phyloP scores from a whole-genome alignment of 2,329 filamentous ascomycete genomes.

The Capronia coronata region DNA sequence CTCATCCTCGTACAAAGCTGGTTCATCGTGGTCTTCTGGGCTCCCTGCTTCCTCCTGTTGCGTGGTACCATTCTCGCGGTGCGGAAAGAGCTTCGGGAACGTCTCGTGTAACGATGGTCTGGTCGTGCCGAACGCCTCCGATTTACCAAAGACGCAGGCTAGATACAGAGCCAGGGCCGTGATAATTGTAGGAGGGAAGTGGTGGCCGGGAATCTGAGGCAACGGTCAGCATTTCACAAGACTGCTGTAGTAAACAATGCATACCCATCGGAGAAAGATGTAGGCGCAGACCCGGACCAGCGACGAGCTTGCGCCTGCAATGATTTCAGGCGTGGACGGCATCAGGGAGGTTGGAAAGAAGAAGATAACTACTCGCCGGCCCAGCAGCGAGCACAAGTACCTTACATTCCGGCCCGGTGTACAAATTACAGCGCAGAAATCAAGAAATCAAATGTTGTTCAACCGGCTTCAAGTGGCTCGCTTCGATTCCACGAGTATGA shows the following conservation, averaged over 20 bases:
- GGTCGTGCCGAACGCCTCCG: conserved; percentile 18
- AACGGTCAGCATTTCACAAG: conserved; percentile 2
- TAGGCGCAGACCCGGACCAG: conserved; percentile 35
- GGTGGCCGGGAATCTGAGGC: conserved; percentile 36
- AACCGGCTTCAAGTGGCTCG: neutral
- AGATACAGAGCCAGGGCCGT: conserved; percentile 44
- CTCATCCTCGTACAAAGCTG: conserved; percentile 53
- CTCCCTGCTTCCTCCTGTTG: conserved; percentile 32
- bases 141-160: conserved; percentile 31
- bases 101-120: conserved; percentile 18
- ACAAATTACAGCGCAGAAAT: neutral
- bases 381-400: conserved; percentile 13
- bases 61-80: conserved; percentile 9
- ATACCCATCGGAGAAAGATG: conserved; percentile 43
- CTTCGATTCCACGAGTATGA: conserved; percentile 2
- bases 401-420: conserved; percentile 9
- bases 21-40: conserved; percentile 59
- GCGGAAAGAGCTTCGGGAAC: conserved; percentile 18
- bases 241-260: conserved; percentile 2
- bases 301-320: conserved; percentile 35
- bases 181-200: conserved; percentile 35
- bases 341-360: conserved; percentile 26
- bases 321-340: conserved; percentile 32
- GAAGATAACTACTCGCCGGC: conserved; percentile 9
- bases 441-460: neutral